Evolutionary conservation across 2,329 filamentous ascomycete genomes (phyloP).

Genomic region (Aspergillus neoniger): DNA sequence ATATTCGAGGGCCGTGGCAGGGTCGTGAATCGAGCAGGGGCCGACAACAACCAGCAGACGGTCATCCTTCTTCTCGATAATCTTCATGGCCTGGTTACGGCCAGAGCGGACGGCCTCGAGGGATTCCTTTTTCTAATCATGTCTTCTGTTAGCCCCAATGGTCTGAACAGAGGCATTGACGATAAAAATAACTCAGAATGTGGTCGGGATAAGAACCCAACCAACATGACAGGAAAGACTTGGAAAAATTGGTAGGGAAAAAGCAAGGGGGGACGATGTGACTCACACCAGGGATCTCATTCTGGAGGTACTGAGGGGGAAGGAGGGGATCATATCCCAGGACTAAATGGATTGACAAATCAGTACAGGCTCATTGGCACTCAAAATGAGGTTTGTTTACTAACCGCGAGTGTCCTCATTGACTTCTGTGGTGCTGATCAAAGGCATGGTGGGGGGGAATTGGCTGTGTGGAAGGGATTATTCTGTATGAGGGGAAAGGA

Average conservation of each 20-base stretch:
- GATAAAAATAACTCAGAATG: constrained; percentile 39
- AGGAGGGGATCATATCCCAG: constrained; percentile 93
- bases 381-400: constrained; percentile 13
- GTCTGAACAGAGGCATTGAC: constrained; percentile 55
- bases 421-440: constrained; percentile 43
- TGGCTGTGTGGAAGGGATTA: not conserved
- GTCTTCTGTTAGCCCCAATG: constrained; percentile 19
- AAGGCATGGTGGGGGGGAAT: constrained; percentile 38
- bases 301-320: constrained; percentile 80
- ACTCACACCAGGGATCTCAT: constrained; percentile 71
- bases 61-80: constrained; percentile 75
- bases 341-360: constrained; percentile 57
- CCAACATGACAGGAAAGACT: not conserved
- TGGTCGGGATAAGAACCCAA: not conserved
- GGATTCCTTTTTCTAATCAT: constrained; percentile 40
- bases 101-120: constrained; percentile 47
- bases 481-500: not conserved
- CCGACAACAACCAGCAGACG: constrained; percentile 92
- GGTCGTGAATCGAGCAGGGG: constrained; percentile 97
- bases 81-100: constrained; percentile 63
- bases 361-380: not conserved
- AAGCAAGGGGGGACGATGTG: constrained; percentile 46
- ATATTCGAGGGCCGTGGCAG: constrained; percentile 84
- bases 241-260: too few species aligned
- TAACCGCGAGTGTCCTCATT: constrained; percentile 51